phyloP scores from a whole-genome alignment of 2,329 filamentous ascomycete species.

The Neopestalotiopsis clavispora region DNA sequence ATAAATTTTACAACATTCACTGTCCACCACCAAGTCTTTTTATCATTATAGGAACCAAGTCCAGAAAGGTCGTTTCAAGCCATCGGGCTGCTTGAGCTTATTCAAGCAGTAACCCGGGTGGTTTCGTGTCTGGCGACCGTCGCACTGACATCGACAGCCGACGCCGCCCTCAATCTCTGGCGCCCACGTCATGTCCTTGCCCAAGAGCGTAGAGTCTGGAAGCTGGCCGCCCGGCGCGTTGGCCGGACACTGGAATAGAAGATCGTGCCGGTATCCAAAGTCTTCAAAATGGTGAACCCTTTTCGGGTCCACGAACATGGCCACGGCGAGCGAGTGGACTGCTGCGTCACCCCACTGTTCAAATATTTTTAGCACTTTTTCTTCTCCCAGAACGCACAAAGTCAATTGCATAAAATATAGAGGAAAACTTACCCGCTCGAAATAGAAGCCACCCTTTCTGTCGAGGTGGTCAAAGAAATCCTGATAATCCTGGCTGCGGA shows the following conservation, averaged over 20 bases:
- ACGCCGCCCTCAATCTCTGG: slow-evolving; percentile 40
- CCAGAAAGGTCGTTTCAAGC: slow-evolving; percentile 33
- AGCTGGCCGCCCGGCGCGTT: slow-evolving; percentile 44
- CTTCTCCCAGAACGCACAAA: background rate
- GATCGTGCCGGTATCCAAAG: slow-evolving; percentile 47
- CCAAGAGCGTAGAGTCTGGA: slow-evolving; percentile 35
- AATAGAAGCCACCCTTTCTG: slow-evolving; percentile 47
- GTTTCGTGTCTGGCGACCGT: slow-evolving; percentile 39
- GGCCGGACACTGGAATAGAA: slow-evolving; percentile 37
- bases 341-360: slow-evolving; percentile 48
- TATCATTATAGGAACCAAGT: slow-evolving; percentile 35
- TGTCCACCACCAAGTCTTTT: background rate
- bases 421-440: slow-evolving; percentile 42
- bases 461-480: slow-evolving; percentile 47
- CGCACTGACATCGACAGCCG: slow-evolving; percentile 47
- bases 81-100: slow-evolving; percentile 42
- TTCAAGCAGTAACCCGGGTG: slow-evolving; percentile 41
- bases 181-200: slow-evolving; percentile 28
- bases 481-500: slow-evolving; percentile 44
- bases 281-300: slow-evolving; percentile 50
- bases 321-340: slow-evolving; percentile 48
- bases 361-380: background rate
- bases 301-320: slow-evolving; percentile 43
- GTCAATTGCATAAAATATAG: background rate
- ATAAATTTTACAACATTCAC: background rate